Base-by-base conservation (phyloP, 192 early-diverging fungal genomes). In the Backusella circina region DNA sequence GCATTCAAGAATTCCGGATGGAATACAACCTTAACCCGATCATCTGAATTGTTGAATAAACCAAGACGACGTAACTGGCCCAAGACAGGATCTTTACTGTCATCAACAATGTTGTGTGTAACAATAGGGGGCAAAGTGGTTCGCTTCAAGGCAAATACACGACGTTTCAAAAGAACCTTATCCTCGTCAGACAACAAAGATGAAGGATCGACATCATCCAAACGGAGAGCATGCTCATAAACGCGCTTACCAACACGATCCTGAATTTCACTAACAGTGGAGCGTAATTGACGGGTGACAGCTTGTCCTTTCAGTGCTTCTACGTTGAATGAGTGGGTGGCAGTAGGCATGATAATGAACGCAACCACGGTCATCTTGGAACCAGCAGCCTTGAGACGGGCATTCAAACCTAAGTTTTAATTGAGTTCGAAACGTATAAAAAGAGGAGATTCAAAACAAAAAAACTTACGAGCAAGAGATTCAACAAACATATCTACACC, bases 401-500 rank as follows among this genome's bases (percentile, higher is more conserved):
- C 84, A 82, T 99, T 99, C 47, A 99, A 86, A 26, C 92, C 91
- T 94, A 74, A 38, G 21, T 15, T 13, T 8, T 32, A 36, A 21
- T 3, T 16, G 6, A 2, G 28, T 32, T 72, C 16, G 44, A 21
- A 36, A 8, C 5, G 12, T 13, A 61, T 8, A 44, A 61, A 13
- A 61, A 61, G 10, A 13, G 21, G 2, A 61, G 12, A 31, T 61
- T 23, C n/a, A 23, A 71, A n/a, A 30, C 23, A 41, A 39, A 10
- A 61, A 61, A 30, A 88, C 89, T 84, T 87, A 95, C 97, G 91
- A 6, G 90, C 92, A 73, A 99, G 85, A 2, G 93, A 87, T 80
- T 99, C 97, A 21, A 99, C 91, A 82, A 89, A 99, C 95, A 98
- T 98, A 83, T 99, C 97, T n/a, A 97, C 89, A 37, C 97, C 97